Conservation (phyloP, 1,284 basidiomycete species). For the Tausonia pullulans region DNA sequence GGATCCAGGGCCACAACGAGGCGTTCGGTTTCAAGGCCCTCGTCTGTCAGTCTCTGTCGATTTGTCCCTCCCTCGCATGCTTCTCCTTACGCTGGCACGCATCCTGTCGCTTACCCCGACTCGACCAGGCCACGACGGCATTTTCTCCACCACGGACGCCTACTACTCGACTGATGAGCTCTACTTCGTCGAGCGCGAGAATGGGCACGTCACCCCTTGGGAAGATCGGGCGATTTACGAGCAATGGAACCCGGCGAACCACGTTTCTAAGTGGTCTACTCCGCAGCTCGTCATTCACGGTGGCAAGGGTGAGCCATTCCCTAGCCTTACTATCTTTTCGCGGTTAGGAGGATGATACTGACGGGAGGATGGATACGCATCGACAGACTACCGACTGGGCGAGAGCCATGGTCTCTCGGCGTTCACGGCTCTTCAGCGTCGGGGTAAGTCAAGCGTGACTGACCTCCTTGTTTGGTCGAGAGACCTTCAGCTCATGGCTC, state of each 20-base stretch:
- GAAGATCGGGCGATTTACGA: conserved; percentile 27
- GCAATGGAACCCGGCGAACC: conserved; percentile 53
- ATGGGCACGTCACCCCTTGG: conserved; percentile 18
- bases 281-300: conserved; percentile 76
- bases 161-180: conserved; percentile 72
- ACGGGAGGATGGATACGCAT: conserved; percentile 8
- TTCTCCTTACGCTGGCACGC: not conserved
- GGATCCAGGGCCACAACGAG: conserved; percentile 87
- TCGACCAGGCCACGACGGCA: conserved; percentile 59
- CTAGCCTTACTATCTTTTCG: not conserved
- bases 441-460: conserved; percentile 2
- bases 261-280: conserved; percentile 70
- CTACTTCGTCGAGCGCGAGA: conserved; percentile 54
- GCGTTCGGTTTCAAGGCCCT: conserved; percentile 71
- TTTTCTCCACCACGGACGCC: conserved; percentile 34
- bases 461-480: not conserved
- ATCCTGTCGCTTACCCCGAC: not conserved
- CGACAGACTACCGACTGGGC: conserved; percentile 59
- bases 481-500: conserved; percentile 11
- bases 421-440: conserved; percentile 29
- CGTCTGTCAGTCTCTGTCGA: conserved; percentile 38
- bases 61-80: conserved; percentile 17
- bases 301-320: conserved; percentile 42
- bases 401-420: conserved; percentile 61
- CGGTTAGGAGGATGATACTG: not conserved